phyloP scores from a whole-genome alignment of 2,329 filamentous ascomycete genomes.

The Leptographium flavum region DNA sequence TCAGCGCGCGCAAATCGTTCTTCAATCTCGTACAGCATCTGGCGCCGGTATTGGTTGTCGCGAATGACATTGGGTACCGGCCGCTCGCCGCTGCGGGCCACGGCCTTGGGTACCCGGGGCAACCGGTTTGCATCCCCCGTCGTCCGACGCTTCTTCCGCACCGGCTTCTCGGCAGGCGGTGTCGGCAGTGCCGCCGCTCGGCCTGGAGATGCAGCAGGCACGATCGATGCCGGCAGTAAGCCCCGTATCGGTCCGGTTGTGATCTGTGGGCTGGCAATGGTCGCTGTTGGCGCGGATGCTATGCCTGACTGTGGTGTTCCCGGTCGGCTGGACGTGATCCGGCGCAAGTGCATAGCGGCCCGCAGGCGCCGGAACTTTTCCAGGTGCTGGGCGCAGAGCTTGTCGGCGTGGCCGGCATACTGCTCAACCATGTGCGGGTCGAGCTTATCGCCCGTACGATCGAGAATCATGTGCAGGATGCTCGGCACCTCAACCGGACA shows the following conservation, averaged over 20 bases:
- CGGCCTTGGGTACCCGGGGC: background rate
- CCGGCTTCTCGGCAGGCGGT: background rate
- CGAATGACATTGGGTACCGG: slow-evolving; percentile 5
- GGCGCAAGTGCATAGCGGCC: background rate
- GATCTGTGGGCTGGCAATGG: background rate
- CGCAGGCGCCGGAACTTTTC: slow-evolving; percentile 3
- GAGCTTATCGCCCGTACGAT: slow-evolving; percentile 4
- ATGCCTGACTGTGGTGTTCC: background rate
- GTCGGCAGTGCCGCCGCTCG: background rate
- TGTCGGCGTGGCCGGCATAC: background rate
- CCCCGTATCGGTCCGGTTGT: background rate
- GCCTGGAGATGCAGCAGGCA: background rate
- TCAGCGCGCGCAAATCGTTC: background rate
- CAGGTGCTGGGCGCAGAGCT: slow-evolving; percentile 5
- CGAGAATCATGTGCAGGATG: slow-evolving; percentile 9
- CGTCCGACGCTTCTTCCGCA: background rate
- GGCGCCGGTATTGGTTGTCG: slow-evolving; percentile 7
- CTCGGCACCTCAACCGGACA: slow-evolving; percentile 9
- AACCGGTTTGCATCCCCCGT: background rate
- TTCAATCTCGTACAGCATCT: slow-evolving; percentile 8
- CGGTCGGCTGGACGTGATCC: background rate
- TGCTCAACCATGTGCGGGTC: slow-evolving; percentile 8
- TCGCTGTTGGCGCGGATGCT: background rate
- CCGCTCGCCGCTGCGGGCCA: slow-evolving; percentile 1
- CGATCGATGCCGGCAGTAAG: background rate